Evolutionary conservation across 441 rosid genomes (phyloP).

Genomic region (Corymbia citriodora): DNA sequence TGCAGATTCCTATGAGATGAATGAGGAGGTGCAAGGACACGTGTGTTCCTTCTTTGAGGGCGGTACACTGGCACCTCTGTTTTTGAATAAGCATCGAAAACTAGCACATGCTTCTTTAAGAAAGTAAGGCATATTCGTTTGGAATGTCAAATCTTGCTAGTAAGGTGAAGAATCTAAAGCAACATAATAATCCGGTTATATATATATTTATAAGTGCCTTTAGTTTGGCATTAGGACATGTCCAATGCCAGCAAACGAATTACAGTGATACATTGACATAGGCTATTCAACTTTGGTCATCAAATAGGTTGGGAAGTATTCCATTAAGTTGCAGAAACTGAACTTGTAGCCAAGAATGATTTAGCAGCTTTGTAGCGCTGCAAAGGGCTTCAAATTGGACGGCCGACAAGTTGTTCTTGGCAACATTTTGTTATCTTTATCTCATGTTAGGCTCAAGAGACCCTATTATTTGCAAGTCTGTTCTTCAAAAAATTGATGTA

Average conservation of each 20-base stretch:
- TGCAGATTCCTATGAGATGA: not conserved
- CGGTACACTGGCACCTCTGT: not conserved
- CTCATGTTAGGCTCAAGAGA: conserved; percentile 12
- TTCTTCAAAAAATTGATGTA: not conserved
- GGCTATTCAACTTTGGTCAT: not conserved
- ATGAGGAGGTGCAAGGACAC: not conserved
- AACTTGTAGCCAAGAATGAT: conserved; percentile 30
- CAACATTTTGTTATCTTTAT: conserved; percentile 17
- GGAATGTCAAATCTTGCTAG: not conserved
- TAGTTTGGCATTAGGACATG: not conserved
- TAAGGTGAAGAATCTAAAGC: not conserved
- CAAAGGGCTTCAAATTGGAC: not conserved
- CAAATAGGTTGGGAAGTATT: not conserved
- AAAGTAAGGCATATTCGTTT: not conserved
- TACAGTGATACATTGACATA: not conserved
- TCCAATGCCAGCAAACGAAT: not conserved
- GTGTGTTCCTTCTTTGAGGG: not conserved
- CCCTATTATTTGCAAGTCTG: not conserved
- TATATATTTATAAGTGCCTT: not conserved
- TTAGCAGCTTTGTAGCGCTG: conserved; percentile 2
- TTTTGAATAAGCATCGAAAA: not conserved
- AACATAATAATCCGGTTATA: not conserved
- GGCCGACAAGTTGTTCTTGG: conserved; percentile 18
- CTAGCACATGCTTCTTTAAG: not conserved
- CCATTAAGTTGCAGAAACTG: conserved; percentile 18